phyloP scores from a whole-genome alignment of 331 rosid genomes.

The Malus hybrid region DNA sequence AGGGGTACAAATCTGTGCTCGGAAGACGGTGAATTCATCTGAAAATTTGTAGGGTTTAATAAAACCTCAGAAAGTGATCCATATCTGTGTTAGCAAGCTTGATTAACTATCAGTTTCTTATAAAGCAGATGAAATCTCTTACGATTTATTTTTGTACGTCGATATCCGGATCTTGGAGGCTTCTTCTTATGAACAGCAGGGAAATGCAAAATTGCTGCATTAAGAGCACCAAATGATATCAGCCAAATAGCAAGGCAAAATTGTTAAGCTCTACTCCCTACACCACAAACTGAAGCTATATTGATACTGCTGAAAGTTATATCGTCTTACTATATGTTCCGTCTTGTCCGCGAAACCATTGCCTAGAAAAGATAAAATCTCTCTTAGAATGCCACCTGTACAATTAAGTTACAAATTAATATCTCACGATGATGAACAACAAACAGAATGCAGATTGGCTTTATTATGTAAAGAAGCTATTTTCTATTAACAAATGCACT shows the following conservation, averaged over 20 bases:
- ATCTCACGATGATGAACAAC: neutral
- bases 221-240: slow-evolving; percentile 25
- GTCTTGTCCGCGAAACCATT: slow-evolving; percentile 95
- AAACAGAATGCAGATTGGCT: neutral
- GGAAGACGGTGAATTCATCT: too few species aligned
- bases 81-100: neutral
- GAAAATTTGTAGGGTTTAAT: too few species aligned
- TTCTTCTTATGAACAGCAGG: slow-evolving; percentile 79
- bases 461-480: neutral
- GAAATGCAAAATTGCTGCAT: slow-evolving; percentile 86
- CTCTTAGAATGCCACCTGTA: slow-evolving; percentile 85
- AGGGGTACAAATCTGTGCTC: neutral
- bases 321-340: slow-evolving; percentile 89
- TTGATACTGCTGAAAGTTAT: neutral
- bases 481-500: neutral
- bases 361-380: slow-evolving; percentile 91
- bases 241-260: slow-evolving; percentile 15
- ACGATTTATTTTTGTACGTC: slow-evolving; percentile 78
- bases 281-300: neutral
- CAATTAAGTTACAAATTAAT: neutral
- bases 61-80: too few species aligned
- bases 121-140: slow-evolving; percentile 30
- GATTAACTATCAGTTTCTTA: neutral
- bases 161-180: slow-evolving; percentile 78
- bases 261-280: neutral